phyloP scores from a whole-genome alignment of 169 alveolate species.

The Babesia caballi region DNA sequence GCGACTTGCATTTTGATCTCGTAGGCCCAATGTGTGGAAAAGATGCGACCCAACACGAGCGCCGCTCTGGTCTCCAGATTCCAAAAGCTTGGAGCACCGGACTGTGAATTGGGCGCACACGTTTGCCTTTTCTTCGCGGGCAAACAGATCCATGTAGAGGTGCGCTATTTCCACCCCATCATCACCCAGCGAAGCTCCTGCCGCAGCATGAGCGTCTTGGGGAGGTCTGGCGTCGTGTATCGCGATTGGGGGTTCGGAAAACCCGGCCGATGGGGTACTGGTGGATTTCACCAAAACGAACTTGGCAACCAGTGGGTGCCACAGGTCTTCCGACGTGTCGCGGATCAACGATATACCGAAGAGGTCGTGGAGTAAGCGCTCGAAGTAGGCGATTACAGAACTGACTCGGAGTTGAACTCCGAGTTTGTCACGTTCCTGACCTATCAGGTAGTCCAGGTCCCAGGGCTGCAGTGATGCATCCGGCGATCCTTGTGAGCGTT shows the following conservation, averaged over 20 bases:
- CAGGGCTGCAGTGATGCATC: conserved; percentile 34
- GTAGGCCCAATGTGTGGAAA: not conserved
- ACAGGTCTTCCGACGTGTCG: conserved; percentile 29
- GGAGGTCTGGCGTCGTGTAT: no score
- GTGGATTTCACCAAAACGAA: conserved; percentile 7
- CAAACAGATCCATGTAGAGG: conserved; percentile 75
- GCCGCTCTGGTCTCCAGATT: not conserved
- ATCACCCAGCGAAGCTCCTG: not conserved
- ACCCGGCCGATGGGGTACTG: not conserved
- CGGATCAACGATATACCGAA: conserved; percentile 30
- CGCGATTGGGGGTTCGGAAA: not conserved
- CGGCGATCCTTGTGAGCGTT: not conserved
- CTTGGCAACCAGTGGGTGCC: conserved; percentile 49
- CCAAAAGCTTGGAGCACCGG: conserved; percentile 65
- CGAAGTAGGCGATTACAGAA: conserved; percentile 39
- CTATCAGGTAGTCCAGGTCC: conserved; percentile 56
- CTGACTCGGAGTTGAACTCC: conserved; percentile 6
- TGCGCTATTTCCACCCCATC: conserved; percentile 6
- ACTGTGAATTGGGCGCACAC: conserved; percentile 77
- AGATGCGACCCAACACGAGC: not conserved
- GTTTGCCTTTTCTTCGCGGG: conserved; percentile 62
- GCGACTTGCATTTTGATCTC: not conserved
- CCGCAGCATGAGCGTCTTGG: no score
- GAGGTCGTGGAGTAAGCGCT: conserved; percentile 17
- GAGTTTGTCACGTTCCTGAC: conserved; percentile 8